A percentile compares a stretch with the other conserved stretches of the same genome.
These are phyloP conservation scores for Colletotrichum ledebouriae DNA, from an alignment of 2,329 filamentous ascomycete species.

Conservation along the genomic window DNA sequence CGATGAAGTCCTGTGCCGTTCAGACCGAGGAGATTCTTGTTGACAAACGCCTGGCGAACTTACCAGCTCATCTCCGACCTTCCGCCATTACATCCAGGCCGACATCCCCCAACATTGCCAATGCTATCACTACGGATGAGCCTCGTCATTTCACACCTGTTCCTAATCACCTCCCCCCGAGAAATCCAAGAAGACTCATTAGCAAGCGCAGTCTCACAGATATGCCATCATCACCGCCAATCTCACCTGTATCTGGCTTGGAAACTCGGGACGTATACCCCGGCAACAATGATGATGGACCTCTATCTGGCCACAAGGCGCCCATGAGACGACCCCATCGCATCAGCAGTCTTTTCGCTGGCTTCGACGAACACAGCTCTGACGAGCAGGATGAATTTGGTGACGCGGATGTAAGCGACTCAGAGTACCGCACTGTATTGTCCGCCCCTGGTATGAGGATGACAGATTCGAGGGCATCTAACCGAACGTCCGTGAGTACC, in stretches of 20 bases:
- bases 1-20: conserved; percentile 67
- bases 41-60: conserved; percentile 79
- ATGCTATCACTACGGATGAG: conserved; percentile 52
- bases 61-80: conserved; percentile 84
- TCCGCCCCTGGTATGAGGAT: conserved; percentile 71
- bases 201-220: conserved; percentile 62
- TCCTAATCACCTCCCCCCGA: conserved; percentile 67
- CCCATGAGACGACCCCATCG: conserved; percentile 78
- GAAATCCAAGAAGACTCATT: conserved; percentile 70
- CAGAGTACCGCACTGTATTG: conserved; percentile 75
- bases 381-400: conserved; percentile 75
- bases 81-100: conserved; percentile 78
- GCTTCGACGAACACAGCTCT: conserved; percentile 80
- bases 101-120: conserved; percentile 62
- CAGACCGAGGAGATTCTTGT: conserved; percentile 95
- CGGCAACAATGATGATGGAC: conserved; percentile 85
- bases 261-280: conserved; percentile 77
- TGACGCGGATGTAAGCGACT: conserved; percentile 73
- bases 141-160: conserved; percentile 62
- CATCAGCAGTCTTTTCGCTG: conserved; percentile 88
- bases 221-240: conserved; percentile 64
- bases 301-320: conserved; percentile 71
- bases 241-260: conserved; percentile 44
- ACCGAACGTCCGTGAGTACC: conserved; percentile 57
- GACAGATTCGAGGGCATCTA: conserved; percentile 54